Evolutionary conservation across 2,329 filamentous ascomycete species (phyloP).

Genomic region (Ophiostoma novo-ulmi): DNA sequence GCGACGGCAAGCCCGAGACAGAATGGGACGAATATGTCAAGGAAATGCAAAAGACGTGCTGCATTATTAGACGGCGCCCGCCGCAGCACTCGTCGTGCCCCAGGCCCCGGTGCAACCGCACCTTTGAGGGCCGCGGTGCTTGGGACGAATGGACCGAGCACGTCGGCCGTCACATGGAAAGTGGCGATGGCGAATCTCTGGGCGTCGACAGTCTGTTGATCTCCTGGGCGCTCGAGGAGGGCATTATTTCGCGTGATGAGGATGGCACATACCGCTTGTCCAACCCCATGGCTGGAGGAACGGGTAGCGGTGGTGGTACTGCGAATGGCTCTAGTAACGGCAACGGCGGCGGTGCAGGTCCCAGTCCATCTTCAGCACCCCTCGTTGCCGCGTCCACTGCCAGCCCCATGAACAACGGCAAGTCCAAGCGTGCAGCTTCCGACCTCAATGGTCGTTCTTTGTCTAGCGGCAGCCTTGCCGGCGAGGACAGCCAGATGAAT

Average conservation of each 20-base stretch:
- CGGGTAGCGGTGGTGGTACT: slow-evolving; percentile 21
- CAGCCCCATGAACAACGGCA: background rate
- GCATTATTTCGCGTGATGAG: slow-evolving; percentile 55
- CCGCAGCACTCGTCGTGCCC: slow-evolving; percentile 68
- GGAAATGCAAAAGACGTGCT: slow-evolving; percentile 69
- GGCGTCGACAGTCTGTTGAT: slow-evolving; percentile 55
- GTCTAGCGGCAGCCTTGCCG: background rate
- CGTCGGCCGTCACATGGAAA: slow-evolving; percentile 83
- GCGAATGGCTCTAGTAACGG: background rate
- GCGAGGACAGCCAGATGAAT: background rate
- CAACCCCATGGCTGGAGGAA: slow-evolving; percentile 24
- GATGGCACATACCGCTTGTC: slow-evolving; percentile 55
- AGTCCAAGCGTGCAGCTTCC: background rate
- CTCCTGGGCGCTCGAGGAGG: slow-evolving; percentile 58
- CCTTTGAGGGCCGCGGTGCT: slow-evolving; percentile 65
- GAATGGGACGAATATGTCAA: slow-evolving; percentile 63
- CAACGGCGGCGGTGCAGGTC: background rate
- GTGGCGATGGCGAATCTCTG: slow-evolving; percentile 54
- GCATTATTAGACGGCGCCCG: slow-evolving; percentile 61
- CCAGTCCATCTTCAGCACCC: background rate
- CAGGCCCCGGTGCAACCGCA: slow-evolving; percentile 62
- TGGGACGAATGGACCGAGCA: slow-evolving; percentile 95
- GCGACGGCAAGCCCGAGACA: slow-evolving; percentile 53
- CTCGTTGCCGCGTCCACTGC: background rate
- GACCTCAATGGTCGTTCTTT: background rate